Base-by-base conservation (phyloP, 164 flowering plant species). In the Kalanchoe fedtschenkoi region DNA sequence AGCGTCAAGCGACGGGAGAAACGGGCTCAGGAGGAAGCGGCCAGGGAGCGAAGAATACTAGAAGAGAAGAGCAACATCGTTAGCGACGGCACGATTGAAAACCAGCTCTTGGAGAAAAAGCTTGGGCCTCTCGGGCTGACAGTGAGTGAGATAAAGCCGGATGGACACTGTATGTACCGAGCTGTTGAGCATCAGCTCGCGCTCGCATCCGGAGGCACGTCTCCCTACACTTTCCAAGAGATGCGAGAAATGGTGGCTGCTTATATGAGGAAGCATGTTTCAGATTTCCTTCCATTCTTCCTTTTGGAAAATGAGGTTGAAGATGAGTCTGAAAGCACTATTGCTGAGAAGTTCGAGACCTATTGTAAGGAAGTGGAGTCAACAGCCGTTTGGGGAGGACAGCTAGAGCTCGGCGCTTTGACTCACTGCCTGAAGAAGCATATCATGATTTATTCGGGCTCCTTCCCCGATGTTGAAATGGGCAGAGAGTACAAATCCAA, bases 321-420 rank as follows among this genome's bases (percentile, higher is more conserved):
- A 15, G 56, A 51, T 30, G 85, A 79, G 51, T 69, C 86, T 34
- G 85, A 82, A 47, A 58, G 53, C 32, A 76, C 91, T 1, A 65
- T 67, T 14, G 69, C 69, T 15, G 89, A 80, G 69, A 79, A 69
- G 62, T 93, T 89, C 67, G 86, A 86, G 70, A 74, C 73, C 4
- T 85, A 93, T 67, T 90, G 99, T 65, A 76, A 58, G 58, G 95
- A 90, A 68, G 81, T 88, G 34, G 96, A 90, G 68, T 82, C 82
- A 22, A 88, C 92, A 0, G 88, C 96, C 2, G 89, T 88, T 4
- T 90, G 96, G 99, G 99, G 97, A 59, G 97, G 99, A 28, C 97
- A 93, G 63, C 81, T 93, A 35, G 99, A 93, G 72, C 87, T 93
- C 7, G 83, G 87, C 44, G 99, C 97, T 51, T 61, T 93, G 22